A percentile compares a stretch with the other conserved stretches of the same genome.
These are phyloP conservation scores for Batrachochytrium dendrobatidis DNA, from an alignment of 371 early-diverging fungal genomes.

Conservation along the genomic window DNA sequence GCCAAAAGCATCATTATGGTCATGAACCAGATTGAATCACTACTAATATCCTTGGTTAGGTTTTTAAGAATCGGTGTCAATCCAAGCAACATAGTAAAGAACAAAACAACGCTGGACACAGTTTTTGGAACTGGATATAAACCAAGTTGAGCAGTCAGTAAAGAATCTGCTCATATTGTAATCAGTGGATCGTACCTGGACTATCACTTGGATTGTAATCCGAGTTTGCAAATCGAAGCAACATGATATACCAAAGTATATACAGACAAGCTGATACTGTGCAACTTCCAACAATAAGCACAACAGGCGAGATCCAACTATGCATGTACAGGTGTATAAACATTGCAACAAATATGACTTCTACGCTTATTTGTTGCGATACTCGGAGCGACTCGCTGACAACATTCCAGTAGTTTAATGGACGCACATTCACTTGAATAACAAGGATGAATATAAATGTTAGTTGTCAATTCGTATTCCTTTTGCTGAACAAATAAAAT, in stretches of 20 bases:
- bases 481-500: too few relatives aligned
- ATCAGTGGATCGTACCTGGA: not conserved
- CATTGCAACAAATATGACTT: slow-evolving; percentile 77
- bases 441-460: too few relatives aligned
- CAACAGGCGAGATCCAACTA: slow-evolving; percentile 45
- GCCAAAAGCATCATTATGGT: slow-evolving; percentile 72
- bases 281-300: slow-evolving; percentile 48
- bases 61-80: slow-evolving; percentile 89
- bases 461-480: slow-evolving; percentile 8
- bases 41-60: slow-evolving; percentile 79
- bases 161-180: not conserved
- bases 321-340: slow-evolving; percentile 66
- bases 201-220: slow-evolving; percentile 46
- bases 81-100: slow-evolving; percentile 71
- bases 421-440: slow-evolving; percentile 29
- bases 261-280: not conserved
- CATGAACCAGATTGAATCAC: slow-evolving; percentile 92
- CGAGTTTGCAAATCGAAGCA: not conserved
- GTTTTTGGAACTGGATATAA: not conserved
- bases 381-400: slow-evolving; percentile 38
- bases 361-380: slow-evolving; percentile 75
- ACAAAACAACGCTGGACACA: slow-evolving; percentile 49
- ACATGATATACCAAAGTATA: not conserved
- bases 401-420: slow-evolving; percentile 27
- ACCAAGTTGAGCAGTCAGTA: not conserved